Evolutionary conservation across 345 rosid genomes (phyloP).

Genomic region (Luvunga scandens): DNA sequence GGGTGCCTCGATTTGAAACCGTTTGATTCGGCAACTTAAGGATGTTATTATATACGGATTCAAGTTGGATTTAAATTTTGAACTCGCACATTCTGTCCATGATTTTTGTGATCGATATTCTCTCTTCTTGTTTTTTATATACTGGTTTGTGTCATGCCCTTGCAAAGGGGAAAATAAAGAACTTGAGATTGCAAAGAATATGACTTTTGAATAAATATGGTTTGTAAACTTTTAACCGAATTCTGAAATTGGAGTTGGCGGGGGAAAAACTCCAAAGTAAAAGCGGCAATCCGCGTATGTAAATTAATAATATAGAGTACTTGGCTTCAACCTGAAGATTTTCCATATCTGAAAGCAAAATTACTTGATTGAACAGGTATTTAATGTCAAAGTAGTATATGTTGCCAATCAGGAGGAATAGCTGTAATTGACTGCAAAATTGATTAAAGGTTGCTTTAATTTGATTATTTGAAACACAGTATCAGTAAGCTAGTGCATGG

Average conservation of each 20-base stretch:
- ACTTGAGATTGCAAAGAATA: not conserved
- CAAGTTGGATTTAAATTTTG: conserved; percentile 9
- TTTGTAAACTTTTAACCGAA: not conserved
- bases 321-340: conserved; percentile 16
- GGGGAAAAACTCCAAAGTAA: not conserved
- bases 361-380: not conserved
- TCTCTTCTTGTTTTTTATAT: no score
- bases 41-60: not conserved
- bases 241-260: not conserved
- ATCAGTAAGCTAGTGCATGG: not conserved
- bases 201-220: conserved; percentile 5
- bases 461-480: not conserved
- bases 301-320: not conserved
- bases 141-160: not conserved
- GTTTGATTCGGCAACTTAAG: not conserved
- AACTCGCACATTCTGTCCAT: not conserved
- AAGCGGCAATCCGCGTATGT: not conserved
- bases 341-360: not conserved
- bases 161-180: not conserved
- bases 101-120: not conserved
- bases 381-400: not conserved
- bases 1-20: conserved; percentile 8
- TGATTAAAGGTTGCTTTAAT: not conserved
- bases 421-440: not conserved
- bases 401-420: not conserved